Evolutionary conservation across 169 alveolate species (phyloP).

Genomic region (Amoebophrya sp.): DNA sequence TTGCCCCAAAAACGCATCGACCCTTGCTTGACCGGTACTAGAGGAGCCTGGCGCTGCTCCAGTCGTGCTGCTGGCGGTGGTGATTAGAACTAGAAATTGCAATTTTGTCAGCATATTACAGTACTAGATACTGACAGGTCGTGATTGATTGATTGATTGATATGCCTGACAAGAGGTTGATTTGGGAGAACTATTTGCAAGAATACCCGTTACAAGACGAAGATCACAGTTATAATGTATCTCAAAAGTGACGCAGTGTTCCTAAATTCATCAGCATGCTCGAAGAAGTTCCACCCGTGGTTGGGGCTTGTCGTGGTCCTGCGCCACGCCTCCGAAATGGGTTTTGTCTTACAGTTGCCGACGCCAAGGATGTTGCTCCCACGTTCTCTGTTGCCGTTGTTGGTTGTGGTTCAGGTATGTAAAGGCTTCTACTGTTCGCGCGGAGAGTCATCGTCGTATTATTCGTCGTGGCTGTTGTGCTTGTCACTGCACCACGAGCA

Average conservation of each 20-base stretch:
- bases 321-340: background rate
- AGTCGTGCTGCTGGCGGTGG: too few relatives aligned
- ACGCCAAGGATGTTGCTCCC: background rate
- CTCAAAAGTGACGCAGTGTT: background rate
- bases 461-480: background rate
- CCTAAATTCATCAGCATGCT: background rate
- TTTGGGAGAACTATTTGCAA: too few relatives aligned
- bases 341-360: background rate
- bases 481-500: background rate
- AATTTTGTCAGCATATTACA: background rate
- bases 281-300: background rate
- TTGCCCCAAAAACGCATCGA: background rate
- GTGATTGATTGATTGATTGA: too few relatives aligned
- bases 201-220: background rate
- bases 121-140: background rate
- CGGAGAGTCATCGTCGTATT: background rate
- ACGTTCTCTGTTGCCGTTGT: background rate
- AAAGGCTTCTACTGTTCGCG: background rate
- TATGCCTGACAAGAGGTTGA: too few relatives aligned
- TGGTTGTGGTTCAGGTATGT: background rate
- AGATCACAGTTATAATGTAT: background rate
- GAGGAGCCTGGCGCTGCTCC: background rate
- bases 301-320: background rate
- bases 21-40: too few relatives aligned
- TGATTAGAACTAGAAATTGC: too few relatives aligned